Evolutionary conservation across 208 protist genomes (phyloP).

Genomic region (Leishmania tropica): DNA sequence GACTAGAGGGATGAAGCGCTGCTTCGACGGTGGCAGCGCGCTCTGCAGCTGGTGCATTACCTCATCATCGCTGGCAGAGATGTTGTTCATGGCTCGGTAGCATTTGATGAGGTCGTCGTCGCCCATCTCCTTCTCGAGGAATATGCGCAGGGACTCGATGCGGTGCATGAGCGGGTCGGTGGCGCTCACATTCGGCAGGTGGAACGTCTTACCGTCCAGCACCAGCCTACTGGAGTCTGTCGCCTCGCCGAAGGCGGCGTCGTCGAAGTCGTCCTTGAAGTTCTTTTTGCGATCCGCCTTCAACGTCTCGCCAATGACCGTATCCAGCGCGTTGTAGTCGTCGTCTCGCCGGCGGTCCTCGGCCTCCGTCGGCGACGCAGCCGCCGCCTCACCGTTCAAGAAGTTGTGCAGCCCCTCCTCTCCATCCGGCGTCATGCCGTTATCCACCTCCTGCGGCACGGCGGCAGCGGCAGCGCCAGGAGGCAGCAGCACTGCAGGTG

Average conservation of each 20-base stretch:
- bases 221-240: constrained; percentile 74
- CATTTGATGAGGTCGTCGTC: constrained; percentile 68
- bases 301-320: constrained; percentile 66
- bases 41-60: constrained; percentile 68
- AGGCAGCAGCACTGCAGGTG: neutral
- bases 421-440: constrained; percentile 42
- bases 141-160: constrained; percentile 91
- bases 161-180: constrained; percentile 87
- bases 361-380: constrained; percentile 24
- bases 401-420: constrained; percentile 64
- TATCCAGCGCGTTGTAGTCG: constrained; percentile 75
- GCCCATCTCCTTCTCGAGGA: constrained; percentile 82
- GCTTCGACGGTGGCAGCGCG: constrained; percentile 58
- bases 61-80: constrained; percentile 75
- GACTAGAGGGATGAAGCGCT: constrained; percentile 83
- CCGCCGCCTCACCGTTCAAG: constrained; percentile 61
- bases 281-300: constrained; percentile 9
- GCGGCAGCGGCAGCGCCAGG: neutral
- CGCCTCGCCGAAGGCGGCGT: constrained; percentile 49
- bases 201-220: constrained; percentile 88
- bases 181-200: constrained; percentile 78
- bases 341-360: constrained; percentile 49
- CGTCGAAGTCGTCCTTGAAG: constrained; percentile 66
- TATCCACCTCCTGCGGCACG: constrained; percentile 2
- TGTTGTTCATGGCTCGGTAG: constrained; percentile 84